Percentiles rank a stretch among this genome's conserved stretches.
Evolutionary conservation across 768 basidiomycete genomes (phyloP).

Genomic region (Phlebiopsis gigantea): DNA sequence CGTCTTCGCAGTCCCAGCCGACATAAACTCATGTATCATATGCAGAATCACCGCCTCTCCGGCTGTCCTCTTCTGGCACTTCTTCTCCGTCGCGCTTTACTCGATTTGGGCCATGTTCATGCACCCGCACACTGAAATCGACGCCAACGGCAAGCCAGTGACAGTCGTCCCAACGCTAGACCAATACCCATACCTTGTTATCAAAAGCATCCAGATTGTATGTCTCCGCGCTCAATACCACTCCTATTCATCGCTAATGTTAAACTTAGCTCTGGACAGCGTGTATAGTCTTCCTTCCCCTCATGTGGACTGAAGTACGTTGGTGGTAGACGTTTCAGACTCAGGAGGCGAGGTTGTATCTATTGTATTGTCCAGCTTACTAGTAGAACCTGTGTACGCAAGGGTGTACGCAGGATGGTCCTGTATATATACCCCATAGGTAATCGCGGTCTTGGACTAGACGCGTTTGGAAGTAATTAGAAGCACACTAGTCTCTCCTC

Average conservation of each 20-base stretch:
- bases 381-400: neutral
- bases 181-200: slow-evolving; percentile 63
- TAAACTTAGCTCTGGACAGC: slow-evolving; percentile 97
- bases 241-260: too few species aligned
- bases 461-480: neutral
- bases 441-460: neutral
- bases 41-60: slow-evolving; percentile 78
- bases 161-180: slow-evolving; percentile 40
- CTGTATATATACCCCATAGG: slow-evolving; percentile 1
- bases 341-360: neutral
- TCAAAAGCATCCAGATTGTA: slow-evolving; percentile 67
- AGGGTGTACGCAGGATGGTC: neutral
- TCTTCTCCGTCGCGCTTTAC: slow-evolving; percentile 94
- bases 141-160: slow-evolving; percentile 32
- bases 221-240: slow-evolving; percentile 8
- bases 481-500: neutral
- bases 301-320: slow-evolving; percentile 82
- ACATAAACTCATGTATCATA: neutral
- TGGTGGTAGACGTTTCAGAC: slow-evolving; percentile 43
- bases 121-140: slow-evolving; percentile 38
- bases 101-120: slow-evolving; percentile 89
- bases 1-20: neutral
- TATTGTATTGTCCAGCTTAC: slow-evolving; percentile 4
- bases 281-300: slow-evolving; percentile 80
- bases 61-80: slow-evolving; percentile 77